Evolutionary conservation across 2,329 filamentous ascomycete species (phyloP).

Genomic region (Aspergillus novoparasiticus): DNA sequence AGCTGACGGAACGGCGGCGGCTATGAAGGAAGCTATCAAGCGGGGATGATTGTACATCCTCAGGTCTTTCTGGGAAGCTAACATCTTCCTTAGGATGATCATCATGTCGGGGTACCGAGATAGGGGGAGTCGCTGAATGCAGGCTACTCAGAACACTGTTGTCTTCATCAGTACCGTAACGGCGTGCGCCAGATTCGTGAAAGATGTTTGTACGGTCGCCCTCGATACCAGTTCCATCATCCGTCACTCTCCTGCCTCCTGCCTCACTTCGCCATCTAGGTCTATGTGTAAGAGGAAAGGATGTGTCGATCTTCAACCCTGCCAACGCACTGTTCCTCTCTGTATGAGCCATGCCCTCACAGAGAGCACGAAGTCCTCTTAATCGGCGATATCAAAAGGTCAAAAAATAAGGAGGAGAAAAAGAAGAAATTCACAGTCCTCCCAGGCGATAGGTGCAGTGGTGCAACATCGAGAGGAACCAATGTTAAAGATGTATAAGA

Average conservation of each 20-base stretch:
- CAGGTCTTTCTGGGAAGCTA: slow-evolving; percentile 40
- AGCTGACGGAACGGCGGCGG: slow-evolving; percentile 45
- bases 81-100: slow-evolving; percentile 32
- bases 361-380: slow-evolving; percentile 22
- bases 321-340: slow-evolving; percentile 35
- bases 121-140: slow-evolving; percentile 47
- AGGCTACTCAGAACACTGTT: slow-evolving; percentile 41
- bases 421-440: not conserved
- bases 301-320: slow-evolving; percentile 44
- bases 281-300: slow-evolving; percentile 32
- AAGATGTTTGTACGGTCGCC: slow-evolving; percentile 39
- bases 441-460: not conserved
- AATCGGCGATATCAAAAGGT: not conserved
- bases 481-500: not conserved
- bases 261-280: slow-evolving; percentile 29
- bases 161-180: slow-evolving; percentile 44
- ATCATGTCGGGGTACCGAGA: slow-evolving; percentile 47
- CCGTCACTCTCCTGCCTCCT: slow-evolving; percentile 27
- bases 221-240: slow-evolving; percentile 39
- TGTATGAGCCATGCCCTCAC: slow-evolving; percentile 42
- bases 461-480: not conserved
- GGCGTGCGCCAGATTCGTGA: slow-evolving; percentile 35
- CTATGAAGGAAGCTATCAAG: slow-evolving; percentile 46
- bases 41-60: slow-evolving; percentile 40
- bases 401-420: not conserved